A percentile compares a stretch with the other conserved stretches of the same genome.
Conservation (phyloP, 768 basidiomycete genomes). For the Boletus tylopilopsis region DNA sequence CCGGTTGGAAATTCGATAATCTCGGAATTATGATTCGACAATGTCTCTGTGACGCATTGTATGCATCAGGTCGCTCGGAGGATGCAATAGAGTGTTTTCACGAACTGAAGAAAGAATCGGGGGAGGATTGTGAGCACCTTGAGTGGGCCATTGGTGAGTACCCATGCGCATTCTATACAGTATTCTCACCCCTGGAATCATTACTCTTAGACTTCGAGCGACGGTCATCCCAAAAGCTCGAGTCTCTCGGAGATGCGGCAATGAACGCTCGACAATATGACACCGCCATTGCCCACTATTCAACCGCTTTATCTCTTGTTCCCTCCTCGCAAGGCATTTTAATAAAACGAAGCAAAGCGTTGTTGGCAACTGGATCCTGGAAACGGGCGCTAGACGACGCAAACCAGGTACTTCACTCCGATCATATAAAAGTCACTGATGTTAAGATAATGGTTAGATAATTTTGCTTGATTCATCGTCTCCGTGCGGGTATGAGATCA, state of each 20-base stretch:
- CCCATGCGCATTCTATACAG: too few species aligned
- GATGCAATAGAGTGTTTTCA: not conserved
- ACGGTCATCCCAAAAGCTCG: not conserved
- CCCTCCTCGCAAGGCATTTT: not conserved
- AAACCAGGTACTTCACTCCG: not conserved
- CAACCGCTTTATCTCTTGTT: not conserved
- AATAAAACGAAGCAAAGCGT: not conserved
- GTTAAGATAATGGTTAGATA: not conserved
- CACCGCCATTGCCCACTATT: not conserved
- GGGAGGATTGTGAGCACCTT: not conserved
- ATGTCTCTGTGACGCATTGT: not conserved
- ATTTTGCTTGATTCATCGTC: not conserved
- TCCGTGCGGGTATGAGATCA: not conserved
- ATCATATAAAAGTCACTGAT: not conserved
- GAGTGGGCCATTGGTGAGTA: not conserved
- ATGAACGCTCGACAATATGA: not conserved
- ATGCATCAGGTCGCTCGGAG: not conserved
- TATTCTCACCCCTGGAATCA: not conserved
- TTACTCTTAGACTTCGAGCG: not conserved
- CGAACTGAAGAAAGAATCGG: not conserved
- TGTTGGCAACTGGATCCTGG: not conserved
- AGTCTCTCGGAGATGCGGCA: not conserved
- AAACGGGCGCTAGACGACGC: not conserved
- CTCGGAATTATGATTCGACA: not conserved
- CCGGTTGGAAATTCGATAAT: slow-evolving; percentile 2